phyloP scores from a whole-genome alignment of 116 monocot species.

The Iris pallida region DNA sequence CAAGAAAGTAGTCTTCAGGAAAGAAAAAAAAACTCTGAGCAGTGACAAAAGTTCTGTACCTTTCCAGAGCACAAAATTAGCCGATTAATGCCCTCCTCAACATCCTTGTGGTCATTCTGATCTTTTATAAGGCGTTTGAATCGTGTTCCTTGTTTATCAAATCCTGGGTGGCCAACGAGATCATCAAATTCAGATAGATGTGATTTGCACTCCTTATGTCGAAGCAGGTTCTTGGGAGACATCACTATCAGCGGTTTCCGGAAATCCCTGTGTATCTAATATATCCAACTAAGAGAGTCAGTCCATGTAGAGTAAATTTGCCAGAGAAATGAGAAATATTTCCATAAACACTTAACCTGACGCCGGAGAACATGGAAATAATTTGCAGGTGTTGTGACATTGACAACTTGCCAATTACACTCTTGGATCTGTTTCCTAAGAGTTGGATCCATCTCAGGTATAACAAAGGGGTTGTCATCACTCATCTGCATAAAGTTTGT shows the following conservation, averaged over 20 bases:
- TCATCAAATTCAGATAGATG: slow-evolving; percentile 86
- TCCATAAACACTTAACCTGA: slow-evolving; percentile 38
- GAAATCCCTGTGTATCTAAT: slow-evolving; percentile 79
- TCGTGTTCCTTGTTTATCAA: slow-evolving; percentile 81
- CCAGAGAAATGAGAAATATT: background rate
- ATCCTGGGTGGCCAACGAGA: slow-evolving; percentile 69
- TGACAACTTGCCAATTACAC: slow-evolving; percentile 90
- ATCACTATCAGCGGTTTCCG: slow-evolving; percentile 81
- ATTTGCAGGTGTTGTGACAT: slow-evolving; percentile 83
- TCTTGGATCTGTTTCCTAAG: slow-evolving; percentile 81
- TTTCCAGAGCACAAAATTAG: slow-evolving; percentile 80
- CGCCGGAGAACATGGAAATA: slow-evolving; percentile 86
- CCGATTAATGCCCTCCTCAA: slow-evolving; percentile 68
- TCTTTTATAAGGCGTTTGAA: slow-evolving; percentile 90
- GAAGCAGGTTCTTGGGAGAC: slow-evolving; percentile 74
- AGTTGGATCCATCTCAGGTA: slow-evolving; percentile 89
- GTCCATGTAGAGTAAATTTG: background rate
- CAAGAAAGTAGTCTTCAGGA: background rate
- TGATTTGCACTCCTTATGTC: slow-evolving; percentile 88
- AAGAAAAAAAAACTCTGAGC: background rate
- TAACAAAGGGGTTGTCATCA: slow-evolving; percentile 70
- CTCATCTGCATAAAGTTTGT: slow-evolving; percentile 59
- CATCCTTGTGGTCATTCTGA: slow-evolving; percentile 46
- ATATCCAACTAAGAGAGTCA: background rate
- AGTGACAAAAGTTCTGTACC: slow-evolving; percentile 19